Percentiles rank a stretch among this genome's conserved stretches.
Conservation (phyloP, 176 grass and related monocot species). For the Chloris gayana region DNA sequence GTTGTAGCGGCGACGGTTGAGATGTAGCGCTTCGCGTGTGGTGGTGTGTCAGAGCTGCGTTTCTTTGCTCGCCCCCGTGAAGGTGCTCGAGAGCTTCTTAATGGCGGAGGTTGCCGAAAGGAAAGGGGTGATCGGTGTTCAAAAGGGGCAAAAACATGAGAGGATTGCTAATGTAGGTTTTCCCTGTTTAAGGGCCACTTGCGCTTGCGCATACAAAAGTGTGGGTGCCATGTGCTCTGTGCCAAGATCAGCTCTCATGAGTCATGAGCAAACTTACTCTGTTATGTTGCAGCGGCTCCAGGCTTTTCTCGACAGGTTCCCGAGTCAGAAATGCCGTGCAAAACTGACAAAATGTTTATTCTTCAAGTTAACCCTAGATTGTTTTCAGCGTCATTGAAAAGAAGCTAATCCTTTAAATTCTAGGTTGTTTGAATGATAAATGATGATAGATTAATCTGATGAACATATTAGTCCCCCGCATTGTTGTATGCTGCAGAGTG, state of each 20-base stretch:
- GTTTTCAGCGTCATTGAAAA: too few species aligned
- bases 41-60: slow-evolving; percentile 26
- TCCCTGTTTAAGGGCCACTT: not conserved
- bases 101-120: slow-evolving; percentile 58
- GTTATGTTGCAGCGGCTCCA: too few species aligned
- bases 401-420: too few species aligned
- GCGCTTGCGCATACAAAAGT: not conserved
- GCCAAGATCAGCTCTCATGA: not conserved
- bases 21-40: slow-evolving; percentile 47
- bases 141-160: not conserved
- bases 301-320: too few species aligned
- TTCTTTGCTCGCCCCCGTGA: slow-evolving; percentile 49
- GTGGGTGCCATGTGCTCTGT: not conserved
- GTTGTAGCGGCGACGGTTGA: slow-evolving; percentile 30
- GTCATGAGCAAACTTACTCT: too few species aligned
- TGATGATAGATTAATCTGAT: too few species aligned
- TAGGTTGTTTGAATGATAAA: too few species aligned
- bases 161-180: not conserved
- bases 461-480: too few species aligned
- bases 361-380: too few species aligned
- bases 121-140: not conserved
- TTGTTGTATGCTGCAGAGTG: too few species aligned
- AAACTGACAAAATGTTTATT: too few species aligned
- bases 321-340: too few species aligned
- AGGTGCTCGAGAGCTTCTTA: slow-evolving; percentile 44